Percentiles rank a stretch among this genome's conserved stretches.
These are phyloP conservation scores for Herpetospermum pedunculosum DNA, from an alignment of 306 rosid species.

Conservation along the genomic window DNA sequence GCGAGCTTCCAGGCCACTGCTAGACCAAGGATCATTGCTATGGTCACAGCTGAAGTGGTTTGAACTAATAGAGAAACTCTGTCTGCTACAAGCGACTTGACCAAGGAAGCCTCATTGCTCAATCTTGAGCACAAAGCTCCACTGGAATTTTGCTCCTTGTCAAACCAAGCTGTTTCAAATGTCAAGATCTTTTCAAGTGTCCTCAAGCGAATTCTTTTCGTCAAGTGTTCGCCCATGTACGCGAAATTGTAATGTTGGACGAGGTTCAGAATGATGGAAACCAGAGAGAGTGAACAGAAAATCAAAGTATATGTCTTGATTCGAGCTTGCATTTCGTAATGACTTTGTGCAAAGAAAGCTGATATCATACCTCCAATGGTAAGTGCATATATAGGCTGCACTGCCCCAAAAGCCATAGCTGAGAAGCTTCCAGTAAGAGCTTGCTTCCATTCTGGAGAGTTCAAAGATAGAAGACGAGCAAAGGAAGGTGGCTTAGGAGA, in stretches of 20 bases:
- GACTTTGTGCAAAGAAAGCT: slow-evolving; percentile 66
- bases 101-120: slow-evolving; percentile 85
- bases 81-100: slow-evolving; percentile 85
- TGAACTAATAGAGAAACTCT: slow-evolving; percentile 67
- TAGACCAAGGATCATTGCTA: slow-evolving; percentile 84
- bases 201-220: slow-evolving; percentile 50
- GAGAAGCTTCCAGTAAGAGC: slow-evolving; percentile 67
- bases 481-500: slow-evolving; percentile 57
- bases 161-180: slow-evolving; percentile 91
- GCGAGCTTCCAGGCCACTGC: slow-evolving; percentile 90
- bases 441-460: slow-evolving; percentile 84
- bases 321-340: slow-evolving; percentile 54
- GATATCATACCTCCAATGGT: slow-evolving; percentile 91
- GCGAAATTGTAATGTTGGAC: slow-evolving; percentile 82
- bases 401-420: slow-evolving; percentile 63
- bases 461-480: slow-evolving; percentile 53
- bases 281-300: slow-evolving; percentile 53
- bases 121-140: slow-evolving; percentile 85
- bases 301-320: slow-evolving; percentile 55
- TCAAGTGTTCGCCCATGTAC: slow-evolving; percentile 72
- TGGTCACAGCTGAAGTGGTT: slow-evolving; percentile 68
- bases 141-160: slow-evolving; percentile 68
- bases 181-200: slow-evolving; percentile 76
- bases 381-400: slow-evolving; percentile 83
- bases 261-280: slow-evolving; percentile 64